Percentiles rank a stretch among this genome's conserved stretches.
Evolutionary conservation across 129 eudicot species (phyloP).

Genomic region (Cynara cardunculus): DNA sequence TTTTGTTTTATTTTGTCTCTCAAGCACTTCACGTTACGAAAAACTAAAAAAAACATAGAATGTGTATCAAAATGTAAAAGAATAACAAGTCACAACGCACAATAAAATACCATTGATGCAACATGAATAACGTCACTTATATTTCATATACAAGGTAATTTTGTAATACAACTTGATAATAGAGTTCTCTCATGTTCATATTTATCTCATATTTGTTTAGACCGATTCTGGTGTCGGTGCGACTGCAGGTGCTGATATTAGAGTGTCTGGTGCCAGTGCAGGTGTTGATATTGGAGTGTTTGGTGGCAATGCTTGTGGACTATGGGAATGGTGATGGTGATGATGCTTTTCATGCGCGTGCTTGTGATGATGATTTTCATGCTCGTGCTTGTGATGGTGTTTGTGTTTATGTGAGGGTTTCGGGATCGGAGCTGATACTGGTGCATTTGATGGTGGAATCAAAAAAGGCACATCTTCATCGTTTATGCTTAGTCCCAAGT

Average conservation of each 20-base stretch:
- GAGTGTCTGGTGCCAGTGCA: conserved; percentile 2
- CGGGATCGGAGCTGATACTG: not conserved
- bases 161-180: not conserved
- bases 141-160: not conserved
- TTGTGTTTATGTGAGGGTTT: conserved; percentile 13
- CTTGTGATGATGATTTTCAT: too few species aligned
- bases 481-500: not conserved
- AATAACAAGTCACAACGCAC: too few species aligned
- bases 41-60: too few species aligned
- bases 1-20: not conserved
- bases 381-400: not conserved
- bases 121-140: too few species aligned
- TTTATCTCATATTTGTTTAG: not conserved
- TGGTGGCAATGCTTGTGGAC: conserved; percentile 19
- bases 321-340: conserved; percentile 20
- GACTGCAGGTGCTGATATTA: conserved; percentile 4
- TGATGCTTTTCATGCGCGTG: too few species aligned
- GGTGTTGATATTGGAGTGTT: conserved; percentile 2
- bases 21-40: not conserved
- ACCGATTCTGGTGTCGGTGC: not conserved
- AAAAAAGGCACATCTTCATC: not conserved
- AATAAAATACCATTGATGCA: too few species aligned
- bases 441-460: too few species aligned
- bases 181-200: not conserved
- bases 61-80: too few species aligned